Evolutionary conservation across 2,329 filamentous ascomycete species (phyloP), one percentile per base, ranked within the genome.

Genomic region (Pseudogymnoascus destructans): DNA sequence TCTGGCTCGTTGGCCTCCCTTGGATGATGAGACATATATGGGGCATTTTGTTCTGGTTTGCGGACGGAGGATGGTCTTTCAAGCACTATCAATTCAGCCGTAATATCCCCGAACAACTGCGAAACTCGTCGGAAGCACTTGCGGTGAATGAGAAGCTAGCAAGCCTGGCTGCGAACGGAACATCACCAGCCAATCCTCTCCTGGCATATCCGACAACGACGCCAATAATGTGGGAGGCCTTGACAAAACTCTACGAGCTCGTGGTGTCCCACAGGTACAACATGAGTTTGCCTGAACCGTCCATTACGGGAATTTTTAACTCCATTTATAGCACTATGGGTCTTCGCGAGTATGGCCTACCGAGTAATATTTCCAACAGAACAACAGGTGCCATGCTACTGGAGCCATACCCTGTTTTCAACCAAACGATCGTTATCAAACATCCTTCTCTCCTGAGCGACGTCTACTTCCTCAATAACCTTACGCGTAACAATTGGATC

Each of bases 11-110:
- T 55, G 85, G 87, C 75, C 77, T 98, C 52, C 93, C 93, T 1
- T 96, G 89, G 74, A 82, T 87, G 52, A 95, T 97, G 80, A 82
- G 95, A 66, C 85, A 87, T 35, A 84, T 95, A 52, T 98, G 93
- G 95, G 83, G 92, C 36, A 86, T 89, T 61, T 78, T 97, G 64
- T 97, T 98, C 73, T 98, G 91, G 90, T 66, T 70, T 46, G 70
- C 67, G 55, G 69, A 70, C 61, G 68, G 68, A 57, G 66, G 66
- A 27, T 69, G 67, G 66, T 64, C 67, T 23, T 36, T 63, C 7
- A 61, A 60, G 11, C 58, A 66, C 38, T 10, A 25, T 30, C 46
- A 52, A 30, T 19, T 52, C 46, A 52, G 15, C 46, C 25, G 9
- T 5, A 30, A 52, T 52, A 46, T 60, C 10, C 36, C 57, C 10